These are phyloP conservation scores for Nigrospora osmanthi DNA, from an alignment of 2,329 filamentous ascomycete genomes.

Conservation along the genomic window DNA sequence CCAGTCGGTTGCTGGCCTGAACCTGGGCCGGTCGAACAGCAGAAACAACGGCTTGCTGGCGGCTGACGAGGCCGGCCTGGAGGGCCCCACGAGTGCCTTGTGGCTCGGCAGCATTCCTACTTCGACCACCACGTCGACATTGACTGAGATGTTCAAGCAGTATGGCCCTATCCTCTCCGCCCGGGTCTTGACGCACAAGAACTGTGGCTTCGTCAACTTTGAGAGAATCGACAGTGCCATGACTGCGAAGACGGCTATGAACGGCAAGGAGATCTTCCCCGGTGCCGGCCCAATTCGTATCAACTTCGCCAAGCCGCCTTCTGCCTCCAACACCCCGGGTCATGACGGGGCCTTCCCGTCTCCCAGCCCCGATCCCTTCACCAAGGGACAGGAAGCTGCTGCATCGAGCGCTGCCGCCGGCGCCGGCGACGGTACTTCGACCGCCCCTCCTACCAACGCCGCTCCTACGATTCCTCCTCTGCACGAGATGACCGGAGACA, in stretches of 20 bases:
- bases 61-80: slow-evolving; percentile 70
- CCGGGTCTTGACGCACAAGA: slow-evolving; percentile 93
- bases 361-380: slow-evolving; percentile 81
- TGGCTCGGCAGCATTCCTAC: slow-evolving; percentile 98
- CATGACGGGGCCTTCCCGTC: slow-evolving; percentile 83
- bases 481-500: slow-evolving; percentile 71
- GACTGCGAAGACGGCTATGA: slow-evolving; percentile 77
- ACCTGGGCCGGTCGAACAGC: slow-evolving; percentile 58
- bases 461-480: slow-evolving; percentile 65
- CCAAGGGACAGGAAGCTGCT: slow-evolving; percentile 42
- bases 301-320: slow-evolving; percentile 94
- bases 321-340: slow-evolving; percentile 80
- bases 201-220: slow-evolving; percentile 98
- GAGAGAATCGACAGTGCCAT: slow-evolving; percentile 86
- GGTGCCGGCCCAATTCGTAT: slow-evolving; percentile 91
- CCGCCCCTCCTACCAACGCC: slow-evolving; percentile 28
- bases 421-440: slow-evolving; percentile 20
- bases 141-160: slow-evolving; percentile 91
- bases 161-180: slow-evolving; percentile 88
- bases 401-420: slow-evolving; percentile 33
- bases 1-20: slow-evolving; percentile 75
- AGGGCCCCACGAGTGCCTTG: slow-evolving; percentile 84
- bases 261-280: slow-evolving; percentile 97
- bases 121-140: slow-evolving; percentile 89
- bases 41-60: slow-evolving; percentile 60